Conservation (phyloP, 345 rosid species). For the Salix exigua region DNA sequence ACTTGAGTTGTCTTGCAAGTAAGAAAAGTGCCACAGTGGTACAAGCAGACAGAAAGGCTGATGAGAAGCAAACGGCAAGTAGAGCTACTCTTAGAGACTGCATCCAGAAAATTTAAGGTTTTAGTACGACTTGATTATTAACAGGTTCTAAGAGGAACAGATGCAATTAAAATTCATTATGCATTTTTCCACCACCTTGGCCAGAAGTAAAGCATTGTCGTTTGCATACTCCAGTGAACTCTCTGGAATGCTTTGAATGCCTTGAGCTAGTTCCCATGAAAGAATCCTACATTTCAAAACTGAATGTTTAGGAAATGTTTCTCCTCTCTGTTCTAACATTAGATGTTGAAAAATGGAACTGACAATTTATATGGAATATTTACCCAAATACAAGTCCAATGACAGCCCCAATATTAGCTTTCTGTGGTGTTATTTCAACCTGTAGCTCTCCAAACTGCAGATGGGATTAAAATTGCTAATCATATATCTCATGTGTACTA, state of each 20-base stretch:
- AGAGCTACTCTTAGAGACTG: conserved; percentile 88
- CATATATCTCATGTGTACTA: neutral
- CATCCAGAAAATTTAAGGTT: conserved; percentile 16
- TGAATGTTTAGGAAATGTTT: neutral
- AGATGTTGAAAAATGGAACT: neutral
- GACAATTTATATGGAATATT: conserved; percentile 14
- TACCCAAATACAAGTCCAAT: conserved; percentile 73
- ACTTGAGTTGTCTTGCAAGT: conserved; percentile 57
- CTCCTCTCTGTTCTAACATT: neutral
- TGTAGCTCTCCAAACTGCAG: conserved; percentile 93
- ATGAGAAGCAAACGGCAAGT: conserved; percentile 52
- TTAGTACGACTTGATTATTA: neutral
- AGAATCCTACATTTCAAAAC: conserved; percentile 51
- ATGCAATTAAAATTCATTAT: neutral
- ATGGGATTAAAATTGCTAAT: neutral
- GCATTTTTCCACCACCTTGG: conserved; percentile 47
- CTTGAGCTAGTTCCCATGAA: conserved; percentile 78
- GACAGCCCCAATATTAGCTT: conserved; percentile 71
- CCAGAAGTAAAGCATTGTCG: conserved; percentile 78
- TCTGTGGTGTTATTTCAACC: conserved; percentile 63
- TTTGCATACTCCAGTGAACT: conserved; percentile 83
- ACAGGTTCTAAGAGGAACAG: conserved; percentile 4
- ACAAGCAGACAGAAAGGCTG: conserved; percentile 57
- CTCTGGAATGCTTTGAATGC: conserved; percentile 71
- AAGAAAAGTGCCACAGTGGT: conserved; percentile 60